A percentile compares a stretch with the other conserved stretches of the same genome.
Conservation (phyloP, 768 basidiomycete species). For the Mycena alexandri region DNA sequence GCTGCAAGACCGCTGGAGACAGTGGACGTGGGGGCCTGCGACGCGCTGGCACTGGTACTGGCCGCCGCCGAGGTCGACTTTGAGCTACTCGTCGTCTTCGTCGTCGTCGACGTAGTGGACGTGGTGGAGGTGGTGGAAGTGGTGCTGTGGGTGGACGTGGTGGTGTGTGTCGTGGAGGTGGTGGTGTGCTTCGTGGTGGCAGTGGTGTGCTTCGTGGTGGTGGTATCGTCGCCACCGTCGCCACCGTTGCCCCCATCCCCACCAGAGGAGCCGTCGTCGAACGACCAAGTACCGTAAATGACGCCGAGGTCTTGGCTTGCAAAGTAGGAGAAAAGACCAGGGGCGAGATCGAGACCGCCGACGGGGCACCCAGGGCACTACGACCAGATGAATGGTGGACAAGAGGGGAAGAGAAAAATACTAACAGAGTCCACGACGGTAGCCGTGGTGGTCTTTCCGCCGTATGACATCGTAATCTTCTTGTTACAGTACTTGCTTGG, state of each 20-base stretch:
- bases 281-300: slow-evolving; percentile 73
- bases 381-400: slow-evolving; percentile 5
- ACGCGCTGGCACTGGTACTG: not conserved
- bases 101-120: slow-evolving; percentile 26
- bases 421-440: slow-evolving; percentile 63
- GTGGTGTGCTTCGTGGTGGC: slow-evolving; percentile 44
- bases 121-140: slow-evolving; percentile 42
- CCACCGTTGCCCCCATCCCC: not conserved
- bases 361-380: slow-evolving; percentile 77
- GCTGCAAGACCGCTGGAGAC: slow-evolving; percentile 49
- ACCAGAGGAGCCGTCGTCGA: slow-evolving; percentile 53
- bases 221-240: slow-evolving; percentile 29
- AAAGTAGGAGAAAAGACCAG: slow-evolving; percentile 76
- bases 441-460: slow-evolving; percentile 71
- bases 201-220: slow-evolving; percentile 41
- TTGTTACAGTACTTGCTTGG: slow-evolving; percentile 76
- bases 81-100: not conserved
- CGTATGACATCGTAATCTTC: slow-evolving; percentile 69
- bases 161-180: slow-evolving; percentile 38
- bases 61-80: slow-evolving; percentile 37
- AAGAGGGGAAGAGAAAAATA: slow-evolving; percentile 16
- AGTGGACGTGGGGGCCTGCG: slow-evolving; percentile 34
- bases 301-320: slow-evolving; percentile 62
- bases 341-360: slow-evolving; percentile 76
- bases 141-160: slow-evolving; percentile 37